Evolutionary conservation across 2,329 filamentous ascomycete species (phyloP).

Genomic region (Leptographium lundbergii): DNA sequence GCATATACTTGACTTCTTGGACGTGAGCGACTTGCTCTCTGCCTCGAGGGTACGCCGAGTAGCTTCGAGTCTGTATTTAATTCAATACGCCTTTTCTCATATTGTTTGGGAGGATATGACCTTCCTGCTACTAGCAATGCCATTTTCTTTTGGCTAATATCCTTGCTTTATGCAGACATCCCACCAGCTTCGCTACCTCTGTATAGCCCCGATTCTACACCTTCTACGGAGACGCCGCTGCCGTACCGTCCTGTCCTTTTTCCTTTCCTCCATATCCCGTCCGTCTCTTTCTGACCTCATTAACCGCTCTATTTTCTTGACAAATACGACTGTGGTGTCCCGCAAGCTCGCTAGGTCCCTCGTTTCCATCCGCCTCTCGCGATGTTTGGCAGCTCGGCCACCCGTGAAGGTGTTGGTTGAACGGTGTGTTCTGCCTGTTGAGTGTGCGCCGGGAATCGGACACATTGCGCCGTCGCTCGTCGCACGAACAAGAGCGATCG

Average conservation of each 20-base stretch:
- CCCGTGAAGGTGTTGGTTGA: slow-evolving; percentile 47
- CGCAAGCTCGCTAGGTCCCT: slow-evolving; percentile 50
- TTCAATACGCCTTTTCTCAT: neutral
- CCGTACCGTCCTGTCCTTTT: slow-evolving; percentile 38
- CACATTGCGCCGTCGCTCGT: slow-evolving; percentile 46
- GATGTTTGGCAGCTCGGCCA: slow-evolving; percentile 46
- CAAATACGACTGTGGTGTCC: slow-evolving; percentile 51
- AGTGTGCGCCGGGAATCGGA: slow-evolving; percentile 39
- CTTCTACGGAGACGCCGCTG: slow-evolving; percentile 45
- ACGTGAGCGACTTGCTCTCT: slow-evolving; percentile 42
- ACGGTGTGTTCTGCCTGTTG: slow-evolving; percentile 50
- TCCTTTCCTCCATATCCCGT: slow-evolving; percentile 43
- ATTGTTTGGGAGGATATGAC: neutral
- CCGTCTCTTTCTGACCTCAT: slow-evolving; percentile 51
- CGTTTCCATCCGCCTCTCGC: slow-evolving; percentile 51
- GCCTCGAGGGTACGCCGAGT: slow-evolving; percentile 35
- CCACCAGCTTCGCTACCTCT: slow-evolving; percentile 48
- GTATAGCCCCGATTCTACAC: slow-evolving; percentile 53
- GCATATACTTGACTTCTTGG: slow-evolving; percentile 41
- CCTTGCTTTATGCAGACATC: slow-evolving; percentile 33
- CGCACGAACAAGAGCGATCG: slow-evolving; percentile 48
- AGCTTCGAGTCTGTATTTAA: no score
- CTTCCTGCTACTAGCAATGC: neutral
- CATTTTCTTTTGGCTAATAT: neutral
- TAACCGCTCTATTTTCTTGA: slow-evolving; percentile 52